Percentiles rank a stretch among this genome's conserved stretches.
phyloP scores from a whole-genome alignment of 2,329 filamentous ascomycete genomes.

The Nigrograna mackinnonii region DNA sequence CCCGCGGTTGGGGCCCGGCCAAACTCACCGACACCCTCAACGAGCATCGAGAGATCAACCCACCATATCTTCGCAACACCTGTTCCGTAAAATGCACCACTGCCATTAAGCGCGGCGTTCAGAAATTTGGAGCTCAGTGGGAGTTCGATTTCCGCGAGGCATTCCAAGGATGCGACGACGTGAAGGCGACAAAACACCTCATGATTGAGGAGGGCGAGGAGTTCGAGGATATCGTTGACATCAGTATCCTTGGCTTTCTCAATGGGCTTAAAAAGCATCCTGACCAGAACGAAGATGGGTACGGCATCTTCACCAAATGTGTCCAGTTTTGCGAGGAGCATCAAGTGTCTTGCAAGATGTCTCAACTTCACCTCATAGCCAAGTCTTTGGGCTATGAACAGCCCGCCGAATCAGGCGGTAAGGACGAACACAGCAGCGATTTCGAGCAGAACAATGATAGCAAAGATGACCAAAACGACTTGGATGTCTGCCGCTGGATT shows the following conservation, averaged over 20 bases:
- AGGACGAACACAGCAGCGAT: no score
- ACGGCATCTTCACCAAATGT: conserved; percentile 30
- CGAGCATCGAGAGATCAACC: conserved; percentile 21
- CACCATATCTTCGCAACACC: conserved; percentile 31
- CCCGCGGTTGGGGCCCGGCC: conserved; percentile 24
- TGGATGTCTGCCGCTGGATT: no score
- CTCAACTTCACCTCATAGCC: neutral
- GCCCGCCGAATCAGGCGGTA: no score
- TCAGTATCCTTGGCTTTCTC: conserved; percentile 16
- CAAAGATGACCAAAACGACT: no score
- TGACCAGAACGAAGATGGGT: neutral
- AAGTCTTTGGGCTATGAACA: no score
- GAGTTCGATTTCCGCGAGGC: conserved; percentile 1
- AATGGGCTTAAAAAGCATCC: conserved; percentile 23
- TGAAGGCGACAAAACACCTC: conserved; percentile 22
- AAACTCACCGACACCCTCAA: conserved; percentile 25
- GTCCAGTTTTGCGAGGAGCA: conserved; percentile 25
- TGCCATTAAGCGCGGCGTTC: conserved; percentile 20
- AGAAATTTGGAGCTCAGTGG: conserved; percentile 19
- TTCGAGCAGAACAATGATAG: no score
- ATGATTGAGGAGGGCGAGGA: conserved; percentile 14
- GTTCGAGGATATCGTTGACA: conserved; percentile 8
- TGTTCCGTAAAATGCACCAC: conserved; percentile 31
- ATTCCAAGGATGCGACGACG: conserved; percentile 14
- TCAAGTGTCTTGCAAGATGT: conserved; percentile 2